phyloP scores from a whole-genome alignment of 805 yeast species.

The Ogataea corticis region DNA sequence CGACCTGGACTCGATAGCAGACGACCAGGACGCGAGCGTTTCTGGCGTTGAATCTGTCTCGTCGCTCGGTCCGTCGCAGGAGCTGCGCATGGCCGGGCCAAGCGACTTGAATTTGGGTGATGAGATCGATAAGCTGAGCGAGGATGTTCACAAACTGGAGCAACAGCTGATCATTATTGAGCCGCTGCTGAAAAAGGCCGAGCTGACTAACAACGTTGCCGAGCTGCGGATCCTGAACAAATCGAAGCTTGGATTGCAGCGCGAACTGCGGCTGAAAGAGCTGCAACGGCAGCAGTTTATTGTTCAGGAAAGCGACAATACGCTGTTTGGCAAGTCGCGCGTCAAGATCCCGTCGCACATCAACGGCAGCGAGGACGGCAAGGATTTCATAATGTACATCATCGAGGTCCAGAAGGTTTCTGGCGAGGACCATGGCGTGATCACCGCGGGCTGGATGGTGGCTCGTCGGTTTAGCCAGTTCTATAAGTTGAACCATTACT shows the following conservation, averaged over 20 bases:
- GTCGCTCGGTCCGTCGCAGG: slow-evolving; percentile 26
- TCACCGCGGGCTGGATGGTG: slow-evolving; percentile 83
- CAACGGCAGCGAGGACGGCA: slow-evolving; percentile 56
- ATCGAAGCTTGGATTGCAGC: slow-evolving; percentile 63
- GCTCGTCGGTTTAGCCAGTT: slow-evolving; percentile 88
- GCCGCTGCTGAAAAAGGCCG: slow-evolving; percentile 77
- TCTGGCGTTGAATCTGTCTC: slow-evolving; percentile 16
- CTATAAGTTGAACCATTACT: slow-evolving; percentile 63
- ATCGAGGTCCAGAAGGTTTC: slow-evolving; percentile 67
- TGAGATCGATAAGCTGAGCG: slow-evolving; percentile 59
- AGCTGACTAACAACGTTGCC: slow-evolving; percentile 70
- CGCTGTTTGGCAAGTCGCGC: slow-evolving; percentile 65
- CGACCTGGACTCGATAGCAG: slow-evolving; percentile 13
- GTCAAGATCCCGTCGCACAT: slow-evolving; percentile 55
- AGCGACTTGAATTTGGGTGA: slow-evolving; percentile 66
- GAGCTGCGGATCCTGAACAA: slow-evolving; percentile 68
- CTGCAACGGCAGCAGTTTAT: slow-evolving; percentile 76
- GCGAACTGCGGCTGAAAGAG: slow-evolving; percentile 75
- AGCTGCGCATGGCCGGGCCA: slow-evolving; percentile 57
- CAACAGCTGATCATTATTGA: slow-evolving; percentile 65
- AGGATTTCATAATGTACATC: slow-evolving; percentile 67
- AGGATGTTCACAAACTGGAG: slow-evolving; percentile 56
- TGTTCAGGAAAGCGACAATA: slow-evolving; percentile 80
- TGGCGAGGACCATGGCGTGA: slow-evolving; percentile 32
- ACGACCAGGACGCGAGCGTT: slow-evolving; percentile 13